Base-by-base conservation (phyloP, 768 basidiomycete genomes). In the Lyophyllum decastes region DNA sequence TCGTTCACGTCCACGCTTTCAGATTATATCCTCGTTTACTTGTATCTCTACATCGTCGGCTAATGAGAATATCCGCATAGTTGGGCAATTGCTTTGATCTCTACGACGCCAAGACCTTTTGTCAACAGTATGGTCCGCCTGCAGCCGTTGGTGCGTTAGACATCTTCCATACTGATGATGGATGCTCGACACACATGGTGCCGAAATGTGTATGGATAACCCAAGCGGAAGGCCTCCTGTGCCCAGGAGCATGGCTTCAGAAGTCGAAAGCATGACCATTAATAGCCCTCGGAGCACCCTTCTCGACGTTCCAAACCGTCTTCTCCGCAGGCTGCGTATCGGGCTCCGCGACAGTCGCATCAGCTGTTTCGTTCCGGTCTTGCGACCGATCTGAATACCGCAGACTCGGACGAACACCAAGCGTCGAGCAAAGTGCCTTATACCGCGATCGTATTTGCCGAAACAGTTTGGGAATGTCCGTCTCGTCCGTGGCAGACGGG, bases 371-470 rank as follows among this genome's bases (percentile, higher is more conserved):
- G 17, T 62, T 60, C 22, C 57, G 62, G 40, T 67, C 64, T 41
- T 65, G 65, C 16, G 68, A 63, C 35, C 62, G 62, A 14, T 61
- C 68, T 9, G 75, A 72, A 26, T 73, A 72, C 16, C 74, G 71
- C 22, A 82, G 59, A 47, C 72, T 73, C 0, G 80, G 79, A 26
- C 75, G 73, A 30, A 94, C 82, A 30, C 91, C 92, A 21, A 98
- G 77, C 0, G 85, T 83, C 0, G 94, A 86, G 64, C 95, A 99
- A 38, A 95, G 83, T 0, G 86, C 82, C 66, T 88, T 90, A 73
- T 98, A 97, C 61, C 90, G 82, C 1, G 94, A 92, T 41, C 93
- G 84, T 58, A 98, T 95, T 60, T 92, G 86, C 25, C 87, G 83
- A 61, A 96, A 85, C 25, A 95, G 82, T 54, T 84, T 85, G 9